phyloP scores from a whole-genome alignment of 2,329 filamentous ascomycete genomes.

The Coniosporium tulheliwenetii region DNA sequence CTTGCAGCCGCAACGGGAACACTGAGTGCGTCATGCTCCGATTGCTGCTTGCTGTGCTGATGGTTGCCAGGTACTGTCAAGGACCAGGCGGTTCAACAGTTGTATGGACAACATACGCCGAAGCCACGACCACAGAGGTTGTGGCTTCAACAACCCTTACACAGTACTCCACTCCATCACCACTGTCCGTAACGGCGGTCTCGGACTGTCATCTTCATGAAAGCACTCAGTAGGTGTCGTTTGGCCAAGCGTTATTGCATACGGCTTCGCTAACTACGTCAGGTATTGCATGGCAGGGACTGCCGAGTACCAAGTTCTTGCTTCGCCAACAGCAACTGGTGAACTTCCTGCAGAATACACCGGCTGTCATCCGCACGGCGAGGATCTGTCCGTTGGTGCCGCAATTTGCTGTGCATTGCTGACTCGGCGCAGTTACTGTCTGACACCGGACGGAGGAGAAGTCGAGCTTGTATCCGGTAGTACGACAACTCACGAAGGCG shows the following conservation, averaged over 20 bases:
- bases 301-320: conserved; percentile 27
- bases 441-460: conserved; percentile 43
- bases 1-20: too few species aligned
- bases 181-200: conserved; percentile 22
- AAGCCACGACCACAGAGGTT: too few species aligned
- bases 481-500: conserved; percentile 10
- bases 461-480: conserved; percentile 33
- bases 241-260: not conserved
- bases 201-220: conserved; percentile 38
- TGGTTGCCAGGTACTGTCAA: too few species aligned
- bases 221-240: conserved; percentile 21
- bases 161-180: too few species aligned
- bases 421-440: conserved; percentile 36
- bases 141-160: too few species aligned
- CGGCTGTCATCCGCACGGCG: conserved; percentile 8
- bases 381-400: too few species aligned
- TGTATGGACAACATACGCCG: too few species aligned
- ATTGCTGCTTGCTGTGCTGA: too few species aligned
- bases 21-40: too few species aligned
- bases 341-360: conserved; percentile 46
- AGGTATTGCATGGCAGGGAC: conserved; percentile 29
- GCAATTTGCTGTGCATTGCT: conserved; percentile 5
- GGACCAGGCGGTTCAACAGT: too few species aligned
- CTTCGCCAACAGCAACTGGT: conserved; percentile 37
- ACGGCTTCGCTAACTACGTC: not conserved